A percentile compares a stretch with the other conserved stretches of the same genome.
phyloP scores from a whole-genome alignment of 2,329 filamentous ascomycete genomes.

The Alternaria brassicae region DNA sequence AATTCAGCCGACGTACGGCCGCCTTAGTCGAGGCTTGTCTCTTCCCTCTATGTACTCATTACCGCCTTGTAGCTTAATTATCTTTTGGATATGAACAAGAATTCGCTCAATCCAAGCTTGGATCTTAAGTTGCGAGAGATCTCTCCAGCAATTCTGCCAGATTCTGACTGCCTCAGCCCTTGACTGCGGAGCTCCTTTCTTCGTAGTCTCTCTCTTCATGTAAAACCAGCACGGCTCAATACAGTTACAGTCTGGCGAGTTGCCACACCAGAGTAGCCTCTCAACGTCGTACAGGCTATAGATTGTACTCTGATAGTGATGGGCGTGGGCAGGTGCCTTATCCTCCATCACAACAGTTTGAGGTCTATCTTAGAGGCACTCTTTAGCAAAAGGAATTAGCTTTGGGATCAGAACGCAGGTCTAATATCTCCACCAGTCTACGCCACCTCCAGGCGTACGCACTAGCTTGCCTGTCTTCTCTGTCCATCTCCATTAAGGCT shows the following conservation, averaged over 20 bases:
- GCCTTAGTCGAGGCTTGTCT: neutral
- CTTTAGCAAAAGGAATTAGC: conserved; percentile 17
- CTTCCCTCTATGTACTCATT: conserved; percentile 26
- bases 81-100: conserved; percentile 20
- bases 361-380: conserved; percentile 12
- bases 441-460: conserved; percentile 8
- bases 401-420: conserved; percentile 9
- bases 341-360: conserved; percentile 17
- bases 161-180: neutral
- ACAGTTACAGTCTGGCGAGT: conserved; percentile 10
- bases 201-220: conserved; percentile 16
- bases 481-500: conserved; percentile 16
- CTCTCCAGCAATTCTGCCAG: conserved; percentile 1
- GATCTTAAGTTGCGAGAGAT: conserved; percentile 17
- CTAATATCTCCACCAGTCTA: conserved; percentile 16
- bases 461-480: conserved; percentile 17
- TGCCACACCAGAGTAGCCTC: conserved; percentile 18
- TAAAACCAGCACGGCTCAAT: conserved; percentile 12
- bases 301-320: neutral
- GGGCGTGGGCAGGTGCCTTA: conserved; percentile 6
- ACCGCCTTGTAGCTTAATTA: conserved; percentile 17
- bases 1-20: neutral
- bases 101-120: conserved; percentile 23
- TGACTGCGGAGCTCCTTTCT: conserved; percentile 8
- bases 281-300: conserved; percentile 9